These are phyloP conservation scores for Candolleomyces eurysporus DNA, from an alignment of 768 basidiomycete species.

Conservation along the genomic window DNA sequence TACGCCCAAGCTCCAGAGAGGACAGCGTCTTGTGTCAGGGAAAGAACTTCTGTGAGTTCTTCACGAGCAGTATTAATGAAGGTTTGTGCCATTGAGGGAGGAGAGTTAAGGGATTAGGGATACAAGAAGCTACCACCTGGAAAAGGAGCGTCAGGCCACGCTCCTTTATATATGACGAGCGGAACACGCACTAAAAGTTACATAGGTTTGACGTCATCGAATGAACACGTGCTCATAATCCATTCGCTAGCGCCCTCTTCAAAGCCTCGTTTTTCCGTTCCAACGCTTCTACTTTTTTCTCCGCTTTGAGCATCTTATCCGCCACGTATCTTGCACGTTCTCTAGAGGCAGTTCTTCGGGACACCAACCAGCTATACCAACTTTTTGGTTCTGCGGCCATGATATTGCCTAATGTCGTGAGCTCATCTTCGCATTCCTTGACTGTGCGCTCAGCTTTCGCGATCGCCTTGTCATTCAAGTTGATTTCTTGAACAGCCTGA, in stretches of 20 bases:
- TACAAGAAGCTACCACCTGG: background rate
- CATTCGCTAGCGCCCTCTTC: slow-evolving; percentile 54
- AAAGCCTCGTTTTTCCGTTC: slow-evolving; percentile 71
- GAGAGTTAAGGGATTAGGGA: background rate
- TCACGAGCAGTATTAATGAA: slow-evolving; percentile 1
- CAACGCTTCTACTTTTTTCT: slow-evolving; percentile 63
- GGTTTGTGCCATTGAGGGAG: slow-evolving; percentile 4
- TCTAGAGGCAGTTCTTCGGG: slow-evolving; percentile 50
- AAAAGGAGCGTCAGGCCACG: background rate
- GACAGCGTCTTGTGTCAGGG: slow-evolving; percentile 28
- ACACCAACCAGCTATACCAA: slow-evolving; percentile 30
- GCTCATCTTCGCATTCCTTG: slow-evolving; percentile 72
- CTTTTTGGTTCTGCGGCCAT: slow-evolving; percentile 44
- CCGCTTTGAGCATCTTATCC: slow-evolving; percentile 70
- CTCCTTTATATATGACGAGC: background rate
- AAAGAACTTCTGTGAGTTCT: slow-evolving; percentile 13
- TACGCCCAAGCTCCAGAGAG: slow-evolving; percentile 38
- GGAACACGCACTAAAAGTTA: slow-evolving; percentile 6
- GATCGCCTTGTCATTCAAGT: slow-evolving; percentile 70
- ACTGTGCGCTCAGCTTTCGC: slow-evolving; percentile 60
- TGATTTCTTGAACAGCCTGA: slow-evolving; percentile 77
- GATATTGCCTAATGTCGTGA: slow-evolving; percentile 65
- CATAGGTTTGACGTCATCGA: slow-evolving; percentile 21
- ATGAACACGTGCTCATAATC: slow-evolving; percentile 19
- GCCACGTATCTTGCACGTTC: slow-evolving; percentile 66